phyloP scores from a whole-genome alignment of 2,329 filamentous ascomycete genomes.

The Amauroascus verrucosus region DNA sequence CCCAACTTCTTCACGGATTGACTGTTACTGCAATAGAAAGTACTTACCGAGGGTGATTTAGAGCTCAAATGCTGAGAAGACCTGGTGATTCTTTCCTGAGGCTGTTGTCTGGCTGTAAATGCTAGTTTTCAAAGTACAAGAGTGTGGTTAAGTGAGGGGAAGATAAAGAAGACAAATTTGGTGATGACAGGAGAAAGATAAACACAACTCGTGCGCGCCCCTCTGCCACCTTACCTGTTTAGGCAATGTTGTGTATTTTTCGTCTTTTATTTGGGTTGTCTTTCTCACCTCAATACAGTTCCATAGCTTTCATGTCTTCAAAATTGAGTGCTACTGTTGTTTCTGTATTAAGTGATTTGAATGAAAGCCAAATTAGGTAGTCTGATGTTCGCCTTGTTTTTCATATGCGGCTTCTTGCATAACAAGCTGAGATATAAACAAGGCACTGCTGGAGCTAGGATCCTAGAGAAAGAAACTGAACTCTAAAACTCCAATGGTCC shows the following conservation, averaged over 20 bases:
- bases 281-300: background rate
- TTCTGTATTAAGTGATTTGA: too few relatives aligned
- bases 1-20: background rate
- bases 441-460: too few relatives aligned
- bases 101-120: background rate
- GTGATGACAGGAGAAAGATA: background rate
- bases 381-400: too few relatives aligned
- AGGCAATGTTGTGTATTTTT: constrained; percentile 4
- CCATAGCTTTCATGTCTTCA: background rate
- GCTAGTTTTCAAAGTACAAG: background rate
- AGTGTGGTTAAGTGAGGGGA: background rate
- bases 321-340: too few relatives aligned
- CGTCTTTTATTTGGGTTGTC: background rate
- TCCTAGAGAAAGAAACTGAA: too few relatives aligned
- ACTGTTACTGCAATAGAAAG: background rate
- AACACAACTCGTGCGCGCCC: background rate
- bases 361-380: too few relatives aligned
- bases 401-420: too few relatives aligned
- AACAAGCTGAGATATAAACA: too few relatives aligned
- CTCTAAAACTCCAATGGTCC: too few relatives aligned
- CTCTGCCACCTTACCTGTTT: constrained; percentile 4
- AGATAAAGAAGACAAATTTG: background rate
- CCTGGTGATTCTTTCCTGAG: background rate
- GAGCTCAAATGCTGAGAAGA: background rate
- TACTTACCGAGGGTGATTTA: background rate